Percentiles rank a stretch among this genome's conserved stretches.
These are phyloP conservation scores for Candida sithepensis DNA, from an alignment of 805 yeast genomes.

Conservation along the genomic window DNA sequence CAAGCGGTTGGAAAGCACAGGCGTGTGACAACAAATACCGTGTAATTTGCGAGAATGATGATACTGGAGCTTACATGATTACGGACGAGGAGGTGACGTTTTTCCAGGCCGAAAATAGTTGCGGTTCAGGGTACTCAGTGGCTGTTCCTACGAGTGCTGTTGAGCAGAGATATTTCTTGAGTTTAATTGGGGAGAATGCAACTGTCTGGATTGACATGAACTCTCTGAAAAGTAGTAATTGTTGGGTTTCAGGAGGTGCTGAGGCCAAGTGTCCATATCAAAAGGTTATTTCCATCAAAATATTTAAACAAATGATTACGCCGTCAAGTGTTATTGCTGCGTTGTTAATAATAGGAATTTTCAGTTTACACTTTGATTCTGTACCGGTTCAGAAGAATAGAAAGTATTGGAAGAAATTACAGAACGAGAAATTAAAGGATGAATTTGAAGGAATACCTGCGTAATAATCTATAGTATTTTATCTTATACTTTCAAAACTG, in stretches of 20 bases:
- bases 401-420: slow-evolving; percentile 57
- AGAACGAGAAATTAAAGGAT: slow-evolving; percentile 51
- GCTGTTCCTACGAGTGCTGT: slow-evolving; percentile 48
- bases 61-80: slow-evolving; percentile 44
- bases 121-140: slow-evolving; percentile 35
- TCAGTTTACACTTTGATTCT: slow-evolving; percentile 51
- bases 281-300: slow-evolving; percentile 46
- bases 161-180: slow-evolving; percentile 35
- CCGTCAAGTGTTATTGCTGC: slow-evolving; percentile 63
- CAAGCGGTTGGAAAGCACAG: slow-evolving; percentile 56
- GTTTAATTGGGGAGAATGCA: slow-evolving; percentile 20
- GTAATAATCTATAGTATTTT: slow-evolving; percentile 24
- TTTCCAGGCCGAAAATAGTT: slow-evolving; percentile 38
- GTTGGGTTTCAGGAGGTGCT: slow-evolving; percentile 87
- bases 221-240: slow-evolving; percentile 64
- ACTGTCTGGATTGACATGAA: slow-evolving; percentile 81
- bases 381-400: slow-evolving; percentile 72
- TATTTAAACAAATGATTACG: slow-evolving; percentile 59
- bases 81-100: slow-evolving; percentile 35
- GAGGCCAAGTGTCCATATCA: slow-evolving; percentile 77
- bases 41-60: slow-evolving; percentile 52
- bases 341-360: slow-evolving; percentile 46
- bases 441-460: slow-evolving; percentile 90
- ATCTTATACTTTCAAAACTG: slow-evolving; percentile 26
- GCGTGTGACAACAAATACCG: slow-evolving; percentile 57